Conservation (phyloP, 192 early-diverging fungal species). For the Geranomyces michiganensis region DNA sequence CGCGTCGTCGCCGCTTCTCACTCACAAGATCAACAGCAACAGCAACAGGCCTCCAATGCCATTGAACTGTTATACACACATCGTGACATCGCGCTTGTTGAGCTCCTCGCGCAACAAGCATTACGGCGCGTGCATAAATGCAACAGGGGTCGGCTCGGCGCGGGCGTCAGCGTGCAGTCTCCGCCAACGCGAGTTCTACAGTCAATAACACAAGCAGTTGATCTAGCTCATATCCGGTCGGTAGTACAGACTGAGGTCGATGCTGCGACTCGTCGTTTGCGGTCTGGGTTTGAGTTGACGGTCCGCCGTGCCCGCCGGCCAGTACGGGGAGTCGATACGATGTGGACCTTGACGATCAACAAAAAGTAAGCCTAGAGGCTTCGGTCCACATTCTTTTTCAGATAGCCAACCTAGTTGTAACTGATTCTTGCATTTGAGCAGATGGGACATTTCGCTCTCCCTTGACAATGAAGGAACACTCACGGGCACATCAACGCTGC, state of each 20-base stretch:
- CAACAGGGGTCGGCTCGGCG: neutral
- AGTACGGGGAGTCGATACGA: neutral
- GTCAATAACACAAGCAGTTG: neutral
- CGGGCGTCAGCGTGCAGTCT: neutral
- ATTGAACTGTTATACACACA: neutral
- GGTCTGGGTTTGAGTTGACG: neutral
- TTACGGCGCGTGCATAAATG: neutral
- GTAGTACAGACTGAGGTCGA: neutral
- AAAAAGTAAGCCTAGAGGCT: too few relatives aligned
- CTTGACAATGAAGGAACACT: too few relatives aligned
- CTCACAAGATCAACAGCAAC: neutral
- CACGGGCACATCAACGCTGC: too few relatives aligned
- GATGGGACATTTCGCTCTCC: too few relatives aligned
- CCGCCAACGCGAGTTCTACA: neutral
- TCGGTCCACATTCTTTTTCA: too few relatives aligned
- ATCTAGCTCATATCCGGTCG: neutral
- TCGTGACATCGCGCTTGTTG: constrained; percentile 9
- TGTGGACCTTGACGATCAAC: constrained; percentile 6
- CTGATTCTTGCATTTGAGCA: too few relatives aligned
- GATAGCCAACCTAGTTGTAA: too few relatives aligned
- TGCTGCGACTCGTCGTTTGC: neutral
- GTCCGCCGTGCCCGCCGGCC: neutral
- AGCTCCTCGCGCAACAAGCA: constrained; percentile 10
- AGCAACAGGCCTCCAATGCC: neutral
- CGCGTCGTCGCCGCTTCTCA: neutral